A percentile compares a stretch with the other conserved stretches of the same genome.
Conservation (phyloP, 1,139 yeast species). For the Yamadazyma oceani region DNA sequence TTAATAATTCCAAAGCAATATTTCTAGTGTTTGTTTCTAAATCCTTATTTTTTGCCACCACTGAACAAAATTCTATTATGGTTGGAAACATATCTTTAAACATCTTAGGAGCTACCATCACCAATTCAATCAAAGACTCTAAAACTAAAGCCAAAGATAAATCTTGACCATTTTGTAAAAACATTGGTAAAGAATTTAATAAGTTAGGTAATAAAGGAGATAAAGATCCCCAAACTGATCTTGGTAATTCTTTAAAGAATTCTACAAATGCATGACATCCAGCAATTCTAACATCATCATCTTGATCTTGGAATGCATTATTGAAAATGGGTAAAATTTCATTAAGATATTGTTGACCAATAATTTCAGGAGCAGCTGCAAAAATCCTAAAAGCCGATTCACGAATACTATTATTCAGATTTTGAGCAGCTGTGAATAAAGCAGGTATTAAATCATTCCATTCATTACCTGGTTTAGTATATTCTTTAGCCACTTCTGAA, state of each 20-base stretch:
- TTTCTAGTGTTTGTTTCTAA: constrained; percentile 78
- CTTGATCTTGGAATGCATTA: constrained; percentile 73
- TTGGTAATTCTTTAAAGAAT: constrained; percentile 79
- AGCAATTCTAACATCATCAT: constrained; percentile 85
- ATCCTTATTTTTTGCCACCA: constrained; percentile 77
- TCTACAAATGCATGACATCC: constrained; percentile 93
- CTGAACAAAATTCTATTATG: constrained; percentile 78
- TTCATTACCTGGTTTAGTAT: constrained; percentile 45
- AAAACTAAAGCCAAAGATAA: constrained; percentile 82
- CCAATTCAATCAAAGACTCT: constrained; percentile 85
- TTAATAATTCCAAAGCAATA: constrained; percentile 83
- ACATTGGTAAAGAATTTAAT: constrained; percentile 82
- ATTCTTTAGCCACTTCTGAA: constrained; percentile 83
- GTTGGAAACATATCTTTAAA: constrained; percentile 88
- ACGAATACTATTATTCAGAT: constrained; percentile 68
- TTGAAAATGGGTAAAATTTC: constrained; percentile 70
- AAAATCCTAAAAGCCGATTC: constrained; percentile 91
- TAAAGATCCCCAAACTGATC: constrained; percentile 71
- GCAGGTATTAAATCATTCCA: constrained; percentile 85
- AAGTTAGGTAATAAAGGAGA: constrained; percentile 80
- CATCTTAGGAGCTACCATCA: constrained; percentile 91
- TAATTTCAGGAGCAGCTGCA: constrained; percentile 77
- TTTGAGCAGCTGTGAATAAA: constrained; percentile 64
- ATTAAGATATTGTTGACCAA: constrained; percentile 57
- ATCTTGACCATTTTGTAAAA: constrained; percentile 76